Evolutionary conservation across 2,329 filamentous ascomycete species (phyloP), one percentile per base, ranked within the genome.

Genomic region (Setomelanomma holmii): DNA sequence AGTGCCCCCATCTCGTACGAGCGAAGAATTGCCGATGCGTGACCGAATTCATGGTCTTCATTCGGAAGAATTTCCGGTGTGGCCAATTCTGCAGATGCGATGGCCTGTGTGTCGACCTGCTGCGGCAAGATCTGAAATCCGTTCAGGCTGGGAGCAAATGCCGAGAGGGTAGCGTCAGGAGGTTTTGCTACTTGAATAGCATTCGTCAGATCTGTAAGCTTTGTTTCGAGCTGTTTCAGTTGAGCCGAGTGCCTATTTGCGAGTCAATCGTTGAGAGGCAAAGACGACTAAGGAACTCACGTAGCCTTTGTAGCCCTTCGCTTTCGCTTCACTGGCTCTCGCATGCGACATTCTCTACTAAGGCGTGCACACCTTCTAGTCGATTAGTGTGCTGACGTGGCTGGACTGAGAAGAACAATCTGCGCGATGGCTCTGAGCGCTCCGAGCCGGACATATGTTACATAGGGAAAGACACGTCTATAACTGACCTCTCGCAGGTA

Each of bases 401-500:
- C n/a, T n/a, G n/a, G n/a, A n/a, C n/a, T n/a, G n/a, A n/a, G n/a
- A n/a, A n/a, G n/a, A n/a, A n/a, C n/a, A n/a, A n/a, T n/a, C n/a
- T n/a, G n/a, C n/a, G n/a, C n/a, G n/a, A n/a, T n/a, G n/a, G n/a
- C n/a, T n/a, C n/a, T n/a, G n/a, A n/a, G n/a, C n/a, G n/a, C n/a
- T n/a, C n/a, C n/a, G n/a, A n/a, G n/a, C n/a, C n/a, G n/a, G n/a
- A n/a, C n/a, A n/a, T n/a, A n/a, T n/a, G n/a, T n/a, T n/a, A n/a
- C n/a, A n/a, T n/a, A n/a, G n/a, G n/a, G n/a, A n/a, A n/a, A 30
- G 14, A 30, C 14, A 10, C 2, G 5, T 3, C 10, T 3, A 21
- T 6, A 12, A 22, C 42, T 5, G 16, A 45, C 43, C 51, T 38
- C 12, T 45, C 51, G 35, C 51, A 53, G 36, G 17, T 22, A 4